Conservation (phyloP, 2,329 filamentous ascomycete species). For the Tolypocladium pustulatum region DNA sequence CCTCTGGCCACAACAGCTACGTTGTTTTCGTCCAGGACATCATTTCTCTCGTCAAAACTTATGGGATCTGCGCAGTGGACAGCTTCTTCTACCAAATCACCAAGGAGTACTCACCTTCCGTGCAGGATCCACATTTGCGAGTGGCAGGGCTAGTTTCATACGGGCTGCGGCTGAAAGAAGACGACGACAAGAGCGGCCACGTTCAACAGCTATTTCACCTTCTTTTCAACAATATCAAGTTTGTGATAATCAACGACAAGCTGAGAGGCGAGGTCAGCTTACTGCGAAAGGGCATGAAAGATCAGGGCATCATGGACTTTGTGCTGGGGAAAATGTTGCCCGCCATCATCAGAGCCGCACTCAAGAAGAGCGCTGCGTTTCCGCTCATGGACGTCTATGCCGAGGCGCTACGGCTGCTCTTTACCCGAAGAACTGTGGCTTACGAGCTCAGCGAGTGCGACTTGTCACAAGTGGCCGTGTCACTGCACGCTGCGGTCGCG, state of each 20-base stretch:
- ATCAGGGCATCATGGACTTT: constrained; percentile 33
- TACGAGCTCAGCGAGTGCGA: constrained; percentile 24
- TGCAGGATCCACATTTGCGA: constrained; percentile 45
- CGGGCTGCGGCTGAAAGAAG: constrained; percentile 42
- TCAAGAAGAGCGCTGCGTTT: constrained; percentile 26
- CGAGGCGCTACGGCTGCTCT: constrained; percentile 26
- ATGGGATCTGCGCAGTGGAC: constrained; percentile 44
- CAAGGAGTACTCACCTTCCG: constrained; percentile 43
- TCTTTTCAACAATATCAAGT: constrained; percentile 46
- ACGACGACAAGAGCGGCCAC: constrained; percentile 33
- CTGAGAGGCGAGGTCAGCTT: constrained; percentile 36
- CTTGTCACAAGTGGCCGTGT: constrained; percentile 18
- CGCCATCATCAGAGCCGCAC: constrained; percentile 32
- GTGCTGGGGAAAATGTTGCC: constrained; percentile 43
- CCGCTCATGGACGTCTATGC: constrained; percentile 40
- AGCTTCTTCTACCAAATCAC: constrained; percentile 46
- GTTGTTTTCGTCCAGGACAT: constrained; percentile 41
- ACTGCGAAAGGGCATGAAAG: constrained; percentile 37
- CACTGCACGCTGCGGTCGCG: constrained; percentile 19
- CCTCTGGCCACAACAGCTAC: constrained; percentile 33
- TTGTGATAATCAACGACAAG: constrained; percentile 37
- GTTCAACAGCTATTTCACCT: constrained; percentile 44
- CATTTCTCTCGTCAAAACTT: constrained; percentile 42
- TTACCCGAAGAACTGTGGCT: constrained; percentile 23
- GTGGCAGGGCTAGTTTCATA: constrained; percentile 45